Evolutionary conservation across 768 basidiomycete genomes (phyloP).

Genomic region (Auriscalpium vulgare): DNA sequence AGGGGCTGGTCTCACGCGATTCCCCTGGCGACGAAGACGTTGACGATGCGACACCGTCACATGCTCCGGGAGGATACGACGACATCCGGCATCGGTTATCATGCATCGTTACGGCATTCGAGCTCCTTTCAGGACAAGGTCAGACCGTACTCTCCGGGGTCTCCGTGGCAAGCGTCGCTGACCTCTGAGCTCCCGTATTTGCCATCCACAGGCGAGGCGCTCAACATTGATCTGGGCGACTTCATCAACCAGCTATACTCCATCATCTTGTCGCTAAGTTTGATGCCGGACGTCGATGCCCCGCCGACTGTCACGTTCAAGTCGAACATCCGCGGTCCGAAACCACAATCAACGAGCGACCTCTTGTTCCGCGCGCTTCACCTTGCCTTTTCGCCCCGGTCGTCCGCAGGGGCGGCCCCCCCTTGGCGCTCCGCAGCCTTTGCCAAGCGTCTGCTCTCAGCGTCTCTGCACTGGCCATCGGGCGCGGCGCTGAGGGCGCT

Average conservation of each 20-base stretch:
- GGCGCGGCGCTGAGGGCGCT: constrained; percentile 55
- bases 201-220: constrained; percentile 72
- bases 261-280: constrained; percentile 67
- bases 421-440: constrained; percentile 84
- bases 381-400: constrained; percentile 72
- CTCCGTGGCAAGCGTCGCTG: neutral
- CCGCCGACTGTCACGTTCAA: constrained; percentile 21
- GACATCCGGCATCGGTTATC: constrained; percentile 54
- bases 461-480: constrained; percentile 77
- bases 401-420: constrained; percentile 44
- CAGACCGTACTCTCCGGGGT: constrained; percentile 8
- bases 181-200: constrained; percentile 5
- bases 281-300: constrained; percentile 58
- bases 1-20: constrained; percentile 56
- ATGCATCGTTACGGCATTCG: constrained; percentile 95
- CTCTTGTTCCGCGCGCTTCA: constrained; percentile 83
- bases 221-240: constrained; percentile 90
- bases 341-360: constrained; percentile 40
- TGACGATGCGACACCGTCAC: constrained; percentile 18
- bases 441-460: constrained; percentile 81
- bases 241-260: constrained; percentile 82
- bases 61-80: constrained; percentile 24
- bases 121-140: constrained; percentile 95
- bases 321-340: constrained; percentile 20
- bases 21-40: constrained; percentile 30